phyloP scores from a whole-genome alignment of 495 filamentous ascomycete species.

The Geoglossum glabrum region DNA sequence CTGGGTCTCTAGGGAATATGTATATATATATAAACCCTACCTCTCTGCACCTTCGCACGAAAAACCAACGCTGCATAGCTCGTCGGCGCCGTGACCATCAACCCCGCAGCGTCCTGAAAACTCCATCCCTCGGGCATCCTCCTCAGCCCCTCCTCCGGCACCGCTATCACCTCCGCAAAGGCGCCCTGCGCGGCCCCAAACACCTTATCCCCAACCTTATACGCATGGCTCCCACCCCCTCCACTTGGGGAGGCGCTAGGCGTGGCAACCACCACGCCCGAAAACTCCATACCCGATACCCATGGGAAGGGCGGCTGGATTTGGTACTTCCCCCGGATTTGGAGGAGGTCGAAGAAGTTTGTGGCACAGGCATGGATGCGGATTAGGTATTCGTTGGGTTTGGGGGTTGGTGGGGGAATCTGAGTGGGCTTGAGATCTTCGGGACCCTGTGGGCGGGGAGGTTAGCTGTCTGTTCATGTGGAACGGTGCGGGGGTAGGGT shows the following conservation, averaged over 20 bases:
- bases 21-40: slow-evolving; percentile 1
- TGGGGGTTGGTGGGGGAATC: slow-evolving; percentile 51
- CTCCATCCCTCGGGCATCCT: slow-evolving; percentile 64
- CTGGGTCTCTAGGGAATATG: too few relatives aligned
- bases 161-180: slow-evolving; percentile 58
- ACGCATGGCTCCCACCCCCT: slow-evolving; percentile 25
- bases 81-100: slow-evolving; percentile 84
- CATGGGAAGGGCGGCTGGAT: slow-evolving; percentile 59
- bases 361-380: slow-evolving; percentile 71
- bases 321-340: slow-evolving; percentile 66
- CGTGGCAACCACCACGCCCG: slow-evolving; percentile 49
- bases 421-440: slow-evolving; percentile 52
- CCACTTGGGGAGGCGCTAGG: slow-evolving; percentile 26
- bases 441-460: slow-evolving; percentile 36
- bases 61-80: slow-evolving; percentile 70
- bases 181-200: slow-evolving; percentile 78
- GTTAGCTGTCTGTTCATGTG: neutral
- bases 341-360: slow-evolving; percentile 92
- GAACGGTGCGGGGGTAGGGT: neutral
- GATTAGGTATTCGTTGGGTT: slow-evolving; percentile 62
- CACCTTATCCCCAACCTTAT: slow-evolving; percentile 56
- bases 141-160: slow-evolving; percentile 42
- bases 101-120: slow-evolving; percentile 65
- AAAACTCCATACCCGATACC: slow-evolving; percentile 74
- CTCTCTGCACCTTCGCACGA: slow-evolving; percentile 51